A percentile compares a stretch with the other conserved stretches of the same genome.
Evolutionary conservation across 2,329 filamentous ascomycete genomes (phyloP).

Genomic region (Aspergillus nomiae): DNA sequence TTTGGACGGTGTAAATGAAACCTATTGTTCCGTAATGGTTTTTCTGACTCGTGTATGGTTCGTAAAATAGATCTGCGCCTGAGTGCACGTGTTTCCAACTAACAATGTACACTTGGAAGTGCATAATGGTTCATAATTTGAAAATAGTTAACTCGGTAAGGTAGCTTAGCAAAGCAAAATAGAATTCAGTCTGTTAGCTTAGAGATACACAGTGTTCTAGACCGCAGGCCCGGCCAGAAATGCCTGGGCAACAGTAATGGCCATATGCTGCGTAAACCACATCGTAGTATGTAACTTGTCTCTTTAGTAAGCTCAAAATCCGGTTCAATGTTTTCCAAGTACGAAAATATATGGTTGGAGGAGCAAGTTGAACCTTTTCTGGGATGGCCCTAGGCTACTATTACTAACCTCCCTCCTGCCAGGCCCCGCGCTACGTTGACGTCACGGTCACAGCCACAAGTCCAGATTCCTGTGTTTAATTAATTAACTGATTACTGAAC

Average conservation of each 20-base stretch:
- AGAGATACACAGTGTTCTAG: neutral
- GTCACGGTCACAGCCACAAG: slow-evolving; percentile 6
- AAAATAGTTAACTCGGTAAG: neutral
- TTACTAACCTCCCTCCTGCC: too few species aligned
- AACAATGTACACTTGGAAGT: neutral
- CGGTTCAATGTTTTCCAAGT: neutral
- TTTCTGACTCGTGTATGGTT: neutral
- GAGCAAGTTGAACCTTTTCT: neutral
- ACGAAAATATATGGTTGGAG: neutral
- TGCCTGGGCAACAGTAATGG: neutral
- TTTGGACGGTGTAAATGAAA: neutral
- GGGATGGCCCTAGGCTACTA: neutral
- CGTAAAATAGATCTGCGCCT: neutral
- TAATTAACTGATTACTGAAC: neutral
- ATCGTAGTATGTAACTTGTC: too few species aligned
- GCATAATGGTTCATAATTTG: neutral
- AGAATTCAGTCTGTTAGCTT: neutral
- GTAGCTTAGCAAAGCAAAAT: neutral
- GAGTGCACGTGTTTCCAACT: neutral
- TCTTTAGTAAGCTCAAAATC: neutral
- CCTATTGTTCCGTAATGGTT: neutral
- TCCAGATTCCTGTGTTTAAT: neutral
- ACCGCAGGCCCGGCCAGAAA: neutral
- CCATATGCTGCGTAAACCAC: too few species aligned
- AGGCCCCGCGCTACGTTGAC: slow-evolving; percentile 4